Base-by-base conservation (phyloP, 2,329 filamentous ascomycete genomes). In the Davidsoniella virescens region DNA sequence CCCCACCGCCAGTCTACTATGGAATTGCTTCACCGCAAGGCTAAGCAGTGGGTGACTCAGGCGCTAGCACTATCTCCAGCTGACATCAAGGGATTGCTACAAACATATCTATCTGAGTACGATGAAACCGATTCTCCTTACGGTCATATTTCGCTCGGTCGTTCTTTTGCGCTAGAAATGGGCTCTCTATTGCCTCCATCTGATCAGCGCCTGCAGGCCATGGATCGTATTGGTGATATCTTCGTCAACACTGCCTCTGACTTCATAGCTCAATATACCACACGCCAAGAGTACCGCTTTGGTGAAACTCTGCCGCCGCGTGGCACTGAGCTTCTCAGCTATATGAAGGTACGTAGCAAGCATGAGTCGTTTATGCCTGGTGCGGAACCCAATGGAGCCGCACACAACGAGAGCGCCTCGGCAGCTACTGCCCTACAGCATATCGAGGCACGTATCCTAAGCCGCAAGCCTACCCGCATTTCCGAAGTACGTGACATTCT, bases 261-360 rank as follows among this genome's bases (percentile, higher is more conserved):
- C 62, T 94, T 98, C 59, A 79, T 98, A 60, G 87, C 92, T 1
- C 90, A 98, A 61, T 98, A 98, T 62, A 96, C 90, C 3, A 93
- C 87, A 23, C 83, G 92, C 37, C 93, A 98, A 62, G 88, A 94
- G 60, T 98, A 98, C 63, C 80, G 88, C 51, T 90, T 90, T 60
- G 79, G 87, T 9, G 87, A 94, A 61, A 75, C 78, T 2, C 67
- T 84, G 37, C 78, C 81, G 1, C 80, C 83, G 52, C 76, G 80
- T 54, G 78, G 81, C 53, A 70, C 73, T 53, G 78, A 83, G 59
- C 75, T 82, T 67, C 66, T 82, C 47, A 73, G 71, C 43, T 49
- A 54, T 44, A 47, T 54, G 44, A 50, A 75, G 52, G 74, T 79
- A 70, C 71, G 71, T 14, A 61, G 73, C 46, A 72, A 72, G 45